phyloP scores from a whole-genome alignment of 495 filamentous ascomycete genomes.

The Sphaerosporella brunnea region DNA sequence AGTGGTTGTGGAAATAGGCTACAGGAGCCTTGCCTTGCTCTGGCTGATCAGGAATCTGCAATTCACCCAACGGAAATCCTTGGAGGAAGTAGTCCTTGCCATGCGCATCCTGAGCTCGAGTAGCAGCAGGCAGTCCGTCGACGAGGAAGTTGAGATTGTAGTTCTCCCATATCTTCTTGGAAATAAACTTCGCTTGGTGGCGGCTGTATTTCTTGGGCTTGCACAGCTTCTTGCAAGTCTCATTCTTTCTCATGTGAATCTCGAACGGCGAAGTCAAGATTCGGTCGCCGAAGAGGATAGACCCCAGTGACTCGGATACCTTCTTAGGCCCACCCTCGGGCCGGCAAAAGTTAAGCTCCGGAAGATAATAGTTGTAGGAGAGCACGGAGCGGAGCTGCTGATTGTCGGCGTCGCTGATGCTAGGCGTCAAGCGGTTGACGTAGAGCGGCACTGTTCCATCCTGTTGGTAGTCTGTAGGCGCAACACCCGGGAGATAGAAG shows the following conservation, averaged over 20 bases:
- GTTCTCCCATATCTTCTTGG: conserved; percentile 57
- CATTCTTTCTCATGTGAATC: conserved; percentile 64
- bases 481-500: conserved; percentile 93
- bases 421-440: conserved; percentile 82
- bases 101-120: conserved; percentile 49
- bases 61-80: conserved; percentile 65
- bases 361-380: conserved; percentile 88
- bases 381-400: conserved; percentile 73
- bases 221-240: conserved; percentile 70
- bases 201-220: conserved; percentile 43
- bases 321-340: conserved; percentile 55
- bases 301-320: conserved; percentile 76
- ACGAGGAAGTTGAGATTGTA: conserved; percentile 91
- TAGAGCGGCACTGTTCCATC: conserved; percentile 67
- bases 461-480: conserved; percentile 71
- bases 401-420: conserved; percentile 48
- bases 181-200: conserved; percentile 58
- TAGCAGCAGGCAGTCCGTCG: conserved; percentile 80
- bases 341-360: conserved; percentile 66
- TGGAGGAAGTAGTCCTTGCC: conserved; percentile 63
- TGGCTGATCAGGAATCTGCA: conserved; percentile 26
- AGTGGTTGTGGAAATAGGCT: conserved; percentile 67
- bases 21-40: conserved; percentile 8
- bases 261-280: conserved; percentile 86
- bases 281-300: conserved; percentile 90